phyloP scores from a whole-genome alignment of 2,329 filamentous ascomycete genomes.

The Cercospora zeae-maydis region DNA sequence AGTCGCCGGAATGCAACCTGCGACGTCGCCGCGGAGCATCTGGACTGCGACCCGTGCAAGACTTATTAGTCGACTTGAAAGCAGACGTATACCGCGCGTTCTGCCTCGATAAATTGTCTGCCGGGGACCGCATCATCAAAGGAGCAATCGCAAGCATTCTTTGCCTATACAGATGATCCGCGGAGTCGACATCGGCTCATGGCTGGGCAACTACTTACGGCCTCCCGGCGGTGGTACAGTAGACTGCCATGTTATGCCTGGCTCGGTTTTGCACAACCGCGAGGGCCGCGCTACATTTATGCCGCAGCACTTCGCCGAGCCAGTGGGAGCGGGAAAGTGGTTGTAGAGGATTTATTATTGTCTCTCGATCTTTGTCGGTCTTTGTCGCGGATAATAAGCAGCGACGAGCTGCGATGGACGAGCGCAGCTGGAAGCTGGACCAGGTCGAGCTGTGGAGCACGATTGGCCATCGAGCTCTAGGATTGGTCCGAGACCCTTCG shows the following conservation, averaged over 20 bases:
- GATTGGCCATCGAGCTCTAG: neutral
- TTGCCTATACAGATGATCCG: conserved; percentile 18
- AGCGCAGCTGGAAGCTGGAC: neutral
- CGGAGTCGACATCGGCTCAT: conserved; percentile 40
- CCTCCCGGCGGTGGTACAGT: conserved; percentile 50
- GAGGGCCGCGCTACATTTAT: too few species aligned
- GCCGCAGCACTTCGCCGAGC: conserved; percentile 44
- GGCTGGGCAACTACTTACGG: conserved; percentile 42
- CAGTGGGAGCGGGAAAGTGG: too few species aligned
- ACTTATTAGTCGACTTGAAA: neutral
- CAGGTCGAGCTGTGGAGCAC: neutral
- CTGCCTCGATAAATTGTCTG: neutral
- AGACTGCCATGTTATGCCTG: conserved; percentile 51
- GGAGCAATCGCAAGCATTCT: neutral
- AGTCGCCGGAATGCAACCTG: neutral
- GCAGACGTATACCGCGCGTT: neutral
- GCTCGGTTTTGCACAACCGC: conserved; percentile 46
- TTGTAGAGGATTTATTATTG: conserved; percentile 35
- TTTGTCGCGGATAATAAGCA: neutral
- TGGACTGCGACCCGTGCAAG: neutral
- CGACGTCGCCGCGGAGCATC: neutral
- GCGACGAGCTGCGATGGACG: neutral
- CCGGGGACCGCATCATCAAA: neutral
- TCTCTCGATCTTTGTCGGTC: too few species aligned
- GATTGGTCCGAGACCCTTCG: neutral